These are phyloP conservation scores for Actinomucor elegans DNA, from an alignment of 371 early-diverging fungal genomes.

Conservation along the genomic window DNA sequence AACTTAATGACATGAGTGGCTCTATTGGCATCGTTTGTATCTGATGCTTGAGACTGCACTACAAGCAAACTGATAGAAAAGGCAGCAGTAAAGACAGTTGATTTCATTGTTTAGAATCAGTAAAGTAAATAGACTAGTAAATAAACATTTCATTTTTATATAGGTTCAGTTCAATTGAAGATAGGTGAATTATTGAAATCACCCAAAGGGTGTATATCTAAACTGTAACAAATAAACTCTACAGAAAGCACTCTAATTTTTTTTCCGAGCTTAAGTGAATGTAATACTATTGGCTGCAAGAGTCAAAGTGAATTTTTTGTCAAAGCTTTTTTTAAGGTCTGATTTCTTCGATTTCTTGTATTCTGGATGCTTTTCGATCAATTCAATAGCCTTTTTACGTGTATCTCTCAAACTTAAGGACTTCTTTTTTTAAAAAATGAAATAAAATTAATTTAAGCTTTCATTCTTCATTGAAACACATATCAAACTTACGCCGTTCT, in stretches of 20 bases:
- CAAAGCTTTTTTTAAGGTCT: constrained; percentile 29
- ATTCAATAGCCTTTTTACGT: constrained; percentile 36
- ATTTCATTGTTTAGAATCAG: background rate
- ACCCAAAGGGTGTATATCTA: background rate
- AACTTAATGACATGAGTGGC: constrained; percentile 3
- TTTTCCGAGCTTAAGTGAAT: constrained; percentile 23
- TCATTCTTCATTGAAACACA: background rate
- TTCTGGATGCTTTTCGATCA: constrained; percentile 34
- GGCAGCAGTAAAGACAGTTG: background rate
- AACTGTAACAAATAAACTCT: constrained; percentile 3
- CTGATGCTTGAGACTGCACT: background rate
- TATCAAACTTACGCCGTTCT: constrained; percentile 15
- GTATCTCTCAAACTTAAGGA: constrained; percentile 30
- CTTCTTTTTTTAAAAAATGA: constrained; percentile 12
- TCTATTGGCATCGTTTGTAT: background rate
- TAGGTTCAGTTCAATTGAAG: constrained; percentile 2
- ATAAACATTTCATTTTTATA: background rate
- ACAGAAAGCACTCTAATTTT: background rate
- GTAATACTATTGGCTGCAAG: constrained; percentile 16
- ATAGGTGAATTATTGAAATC: constrained; percentile 13
- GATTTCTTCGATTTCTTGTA: constrained; percentile 19
- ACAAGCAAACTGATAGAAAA: too few relatives aligned
- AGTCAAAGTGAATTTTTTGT: constrained; percentile 17
- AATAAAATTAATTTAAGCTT: background rate
- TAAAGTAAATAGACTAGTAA: background rate